Base-by-base conservation (phyloP, 1,284 basidiomycete species). In the Ceratobasidium sp. region DNA sequence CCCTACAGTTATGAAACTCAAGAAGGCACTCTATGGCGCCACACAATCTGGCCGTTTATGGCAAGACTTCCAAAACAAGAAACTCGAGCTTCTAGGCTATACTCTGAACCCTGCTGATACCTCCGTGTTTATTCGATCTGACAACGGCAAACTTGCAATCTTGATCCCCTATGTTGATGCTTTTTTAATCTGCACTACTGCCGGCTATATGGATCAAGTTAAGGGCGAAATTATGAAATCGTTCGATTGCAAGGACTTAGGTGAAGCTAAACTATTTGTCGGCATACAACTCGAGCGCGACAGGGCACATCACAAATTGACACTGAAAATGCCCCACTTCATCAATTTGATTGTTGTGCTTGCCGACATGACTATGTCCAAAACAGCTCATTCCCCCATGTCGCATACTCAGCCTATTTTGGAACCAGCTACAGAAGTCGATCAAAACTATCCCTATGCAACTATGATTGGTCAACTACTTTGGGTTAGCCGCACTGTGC, bases 181-280 rank as follows among this genome's bases (percentile, higher is more conserved):
- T 23, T 54, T 69, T n/a, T 48, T 54, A 10, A 33, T 69, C 6
- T 46, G 23, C 28, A 23, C 64, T 9, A 66, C 64, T 17, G 17
- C 23, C 15, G 64, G 64, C 15, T 20, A 46, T 23, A 42, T 48
- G 12, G 42, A 52, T 17, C 13, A 17, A 13, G 13, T 52, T 28
- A 67, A 67, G 20, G 48, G 23, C 15, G 65, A 67, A 33, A 44
- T 67, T 12, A 52, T 9, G 42, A 20, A 3, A 15, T 20, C 28
- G 2, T 67, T 67, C 20, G 46, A 67, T n/a, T 46, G 23, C 65
- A 81, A 80, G 59, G 71, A 74, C 46, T 50, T 80, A 9, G 78
- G 79, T 44, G 28, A 70, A 5, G 69, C 78, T 12, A 59, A 79
- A 46, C 78, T 65, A 56, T 73, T 80, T 65, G 52, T 78, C 1